Conservation (phyloP, 2,329 filamentous ascomycete genomes). For the Fusarium caatingaense region DNA sequence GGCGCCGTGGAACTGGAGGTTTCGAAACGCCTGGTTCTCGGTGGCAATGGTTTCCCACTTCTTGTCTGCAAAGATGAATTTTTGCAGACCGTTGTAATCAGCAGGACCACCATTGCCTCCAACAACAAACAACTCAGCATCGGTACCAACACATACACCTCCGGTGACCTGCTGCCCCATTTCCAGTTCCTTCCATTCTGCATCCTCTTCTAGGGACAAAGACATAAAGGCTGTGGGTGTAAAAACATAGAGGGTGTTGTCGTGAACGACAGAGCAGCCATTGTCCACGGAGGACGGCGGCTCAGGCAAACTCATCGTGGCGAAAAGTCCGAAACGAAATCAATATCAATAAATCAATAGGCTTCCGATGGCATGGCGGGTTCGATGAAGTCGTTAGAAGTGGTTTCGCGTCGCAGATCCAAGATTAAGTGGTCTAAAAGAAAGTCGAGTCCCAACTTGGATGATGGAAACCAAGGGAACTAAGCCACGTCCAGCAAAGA, state of each 20-base stretch:
- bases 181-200: conserved; percentile 74
- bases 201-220: conserved; percentile 74
- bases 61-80: conserved; percentile 65
- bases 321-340: conserved; percentile 21
- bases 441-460: conserved; percentile 19
- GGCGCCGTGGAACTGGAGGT: conserved; percentile 79
- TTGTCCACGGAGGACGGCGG: conserved; percentile 77
- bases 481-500: conserved; percentile 11
- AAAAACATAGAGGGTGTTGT: conserved; percentile 87
- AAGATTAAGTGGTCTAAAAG: conserved; percentile 7
- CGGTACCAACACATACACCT: conserved; percentile 79
- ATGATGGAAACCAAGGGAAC: conserved; percentile 11
- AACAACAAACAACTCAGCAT: conserved; percentile 80
- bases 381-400: conserved; percentile 16
- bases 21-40: conserved; percentile 56
- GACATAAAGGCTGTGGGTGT: conserved; percentile 80
- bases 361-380: conserved; percentile 46
- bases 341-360: conserved; percentile 27
- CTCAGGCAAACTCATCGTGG: conserved; percentile 76
- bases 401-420: conserved; percentile 33
- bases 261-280: conserved; percentile 83
- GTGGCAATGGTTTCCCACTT: conserved; percentile 61
- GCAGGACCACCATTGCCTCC: conserved; percentile 71
- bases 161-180: conserved; percentile 78
- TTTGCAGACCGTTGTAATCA: conserved; percentile 80